Evolutionary conservation across 2,329 filamentous ascomycete genomes (phyloP).

Genomic region (Periconia digitata): DNA sequence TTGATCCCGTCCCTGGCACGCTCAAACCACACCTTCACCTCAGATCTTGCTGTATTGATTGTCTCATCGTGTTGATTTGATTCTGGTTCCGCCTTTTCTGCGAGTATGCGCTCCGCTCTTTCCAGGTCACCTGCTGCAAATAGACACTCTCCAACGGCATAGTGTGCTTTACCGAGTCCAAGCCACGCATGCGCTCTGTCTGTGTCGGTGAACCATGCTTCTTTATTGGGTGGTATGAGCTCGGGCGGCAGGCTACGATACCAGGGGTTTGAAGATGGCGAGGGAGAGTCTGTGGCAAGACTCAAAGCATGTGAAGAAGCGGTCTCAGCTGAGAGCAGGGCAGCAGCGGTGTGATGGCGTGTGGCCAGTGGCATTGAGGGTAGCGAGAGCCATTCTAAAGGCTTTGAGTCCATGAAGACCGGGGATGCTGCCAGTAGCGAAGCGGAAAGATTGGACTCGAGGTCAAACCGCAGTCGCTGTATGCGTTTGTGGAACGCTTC

Average conservation of each 20-base stretch:
- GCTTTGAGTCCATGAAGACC: not conserved
- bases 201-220: conserved; percentile 26
- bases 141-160: conserved; percentile 29
- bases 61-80: conserved; percentile 7
- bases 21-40: conserved; percentile 27
- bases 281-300: conserved; percentile 30
- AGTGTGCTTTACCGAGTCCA: conserved; percentile 29
- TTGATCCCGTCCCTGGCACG: conserved; percentile 32
- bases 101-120: conserved; percentile 23
- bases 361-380: conserved; percentile 7
- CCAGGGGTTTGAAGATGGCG: conserved; percentile 31
- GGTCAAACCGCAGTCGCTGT: conserved; percentile 34
- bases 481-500: conserved; percentile 22
- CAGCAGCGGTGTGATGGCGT: conserved; percentile 20
- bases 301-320: conserved; percentile 26
- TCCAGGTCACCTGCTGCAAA: conserved; percentile 40
- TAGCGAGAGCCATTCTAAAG: conserved; percentile 16
- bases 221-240: conserved; percentile 35
- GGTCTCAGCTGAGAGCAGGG: conserved; percentile 26
- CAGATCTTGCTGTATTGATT: conserved; percentile 2
- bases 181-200: conserved; percentile 35
- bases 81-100: conserved; percentile 4
- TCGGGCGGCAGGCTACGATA: conserved; percentile 30
- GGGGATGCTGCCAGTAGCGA: not conserved
- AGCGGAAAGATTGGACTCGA: conserved; percentile 27